These are phyloP conservation scores for Knufia fluminis DNA, from an alignment of 2,329 filamentous ascomycete species.

Conservation along the genomic window DNA sequence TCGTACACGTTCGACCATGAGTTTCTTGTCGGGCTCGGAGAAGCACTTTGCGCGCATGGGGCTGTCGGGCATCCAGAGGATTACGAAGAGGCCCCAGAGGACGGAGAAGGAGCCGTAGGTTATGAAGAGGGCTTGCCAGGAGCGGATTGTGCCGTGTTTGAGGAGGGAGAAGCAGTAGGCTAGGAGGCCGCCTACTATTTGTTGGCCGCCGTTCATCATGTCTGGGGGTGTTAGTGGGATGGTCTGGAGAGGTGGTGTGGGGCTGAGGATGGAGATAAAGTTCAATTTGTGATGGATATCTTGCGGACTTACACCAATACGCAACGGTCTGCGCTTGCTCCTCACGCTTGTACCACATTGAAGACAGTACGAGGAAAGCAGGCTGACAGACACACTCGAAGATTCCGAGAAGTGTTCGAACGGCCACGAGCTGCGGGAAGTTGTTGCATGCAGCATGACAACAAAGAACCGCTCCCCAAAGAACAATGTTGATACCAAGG, in stretches of 20 bases:
- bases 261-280: conserved; percentile 53
- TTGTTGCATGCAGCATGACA: conserved; percentile 52
- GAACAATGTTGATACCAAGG: conserved; percentile 52
- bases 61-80: conserved; percentile 57
- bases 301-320: conserved; percentile 74
- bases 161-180: conserved; percentile 50
- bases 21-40: conserved; percentile 54
- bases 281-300: conserved; percentile 64
- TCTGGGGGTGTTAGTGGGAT: too few relatives aligned
- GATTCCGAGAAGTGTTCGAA: conserved; percentile 59
- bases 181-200: conserved; percentile 64
- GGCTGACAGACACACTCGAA: conserved; percentile 65
- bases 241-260: not conserved
- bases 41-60: conserved; percentile 65
- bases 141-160: conserved; percentile 44
- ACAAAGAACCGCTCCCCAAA: conserved; percentile 54
- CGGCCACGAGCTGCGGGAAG: conserved; percentile 50
- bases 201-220: conserved; percentile 49
- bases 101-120: conserved; percentile 55
- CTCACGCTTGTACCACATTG: conserved; percentile 62
- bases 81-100: conserved; percentile 55
- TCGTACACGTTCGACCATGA: conserved; percentile 53
- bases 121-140: conserved; percentile 63
- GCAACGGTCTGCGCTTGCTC: conserved; percentile 68
- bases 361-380: conserved; percentile 55